Base-by-base conservation (phyloP, 1,284 basidiomycete species). In the Ustilago tritici region DNA sequence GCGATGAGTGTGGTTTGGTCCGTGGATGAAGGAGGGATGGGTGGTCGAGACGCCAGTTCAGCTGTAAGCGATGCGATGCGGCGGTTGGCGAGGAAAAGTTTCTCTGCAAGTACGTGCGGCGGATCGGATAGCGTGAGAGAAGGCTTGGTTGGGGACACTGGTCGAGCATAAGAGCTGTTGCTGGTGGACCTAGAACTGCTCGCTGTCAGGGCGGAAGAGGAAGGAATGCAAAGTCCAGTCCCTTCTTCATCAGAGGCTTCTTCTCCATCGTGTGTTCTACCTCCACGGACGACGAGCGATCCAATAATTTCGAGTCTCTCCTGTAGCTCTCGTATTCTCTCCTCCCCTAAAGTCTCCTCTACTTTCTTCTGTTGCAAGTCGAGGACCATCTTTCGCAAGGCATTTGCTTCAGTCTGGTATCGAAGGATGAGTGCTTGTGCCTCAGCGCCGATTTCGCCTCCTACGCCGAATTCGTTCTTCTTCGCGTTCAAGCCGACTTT, bases 401-500 rank as follows among this genome's bases (percentile, higher is more conserved):
- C 73, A 35, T 78, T 76, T 19, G 82, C 82, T 41, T 85, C 84
- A 10, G 69, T 73, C 55, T 80, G 74, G 54, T 85, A 85, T 7
- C 79, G 64, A 47, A 80, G 52, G 10, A 85, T 70, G 3, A 85
- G 63, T 14, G 83, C 82, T 38, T 82, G 81, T 10, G 80, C 77
- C 53, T 84, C 82, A 11, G 79, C 72, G 0, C 76, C 78, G 1
- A 78, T 43, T n/a, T 61, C 73, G 9, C 65, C 78, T 32, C 60
- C 19, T 9, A 61, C 69, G 5, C 83, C 91, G 23, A 98, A 89
- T 87, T 98, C 95, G 86, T 95, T 95, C 89, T 93, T 93, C 87
- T 93, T 91, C 1, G 96, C 96, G 70, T 93, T 91, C 40, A 98
- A 88, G 87, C 92, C 86, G 19, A 89, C 88, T 78, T 90, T 92